Evolutionary conservation across 1,284 basidiomycete species (phyloP).

Genomic region (Tetrapyrgos nigripes): DNA sequence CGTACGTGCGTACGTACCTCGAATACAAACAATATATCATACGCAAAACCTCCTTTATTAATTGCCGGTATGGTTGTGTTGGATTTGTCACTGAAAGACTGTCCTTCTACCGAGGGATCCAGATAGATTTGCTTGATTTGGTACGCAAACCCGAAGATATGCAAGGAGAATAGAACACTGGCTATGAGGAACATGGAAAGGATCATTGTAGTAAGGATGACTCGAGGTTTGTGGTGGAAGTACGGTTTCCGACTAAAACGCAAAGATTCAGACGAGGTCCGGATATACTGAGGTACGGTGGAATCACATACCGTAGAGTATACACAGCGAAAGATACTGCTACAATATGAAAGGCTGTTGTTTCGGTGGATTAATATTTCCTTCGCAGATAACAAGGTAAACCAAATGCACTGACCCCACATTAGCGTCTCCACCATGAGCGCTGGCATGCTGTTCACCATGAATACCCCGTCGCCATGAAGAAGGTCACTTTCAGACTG

Average conservation of each 20-base stretch:
- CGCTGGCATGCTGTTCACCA: constrained; percentile 1
- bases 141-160: constrained; percentile 1
- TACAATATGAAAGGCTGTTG: constrained; percentile 3
- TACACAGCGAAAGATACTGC: background rate
- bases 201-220: background rate
- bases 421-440: constrained; percentile 4
- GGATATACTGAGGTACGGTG: background rate
- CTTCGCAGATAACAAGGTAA: background rate
- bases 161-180: constrained; percentile 1
- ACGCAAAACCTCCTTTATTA: constrained; percentile 2
- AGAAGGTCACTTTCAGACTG: constrained; percentile 2
- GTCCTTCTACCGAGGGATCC: background rate
- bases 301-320: background rate
- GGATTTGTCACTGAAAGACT: constrained; percentile 1
- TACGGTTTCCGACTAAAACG: background rate
- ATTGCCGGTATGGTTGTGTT: background rate
- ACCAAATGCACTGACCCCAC: constrained; percentile 13
- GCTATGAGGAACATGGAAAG: constrained; percentile 3
- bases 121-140: constrained; percentile 2
- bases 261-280: too few species aligned
- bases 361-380: background rate
- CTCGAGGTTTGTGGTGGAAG: background rate
- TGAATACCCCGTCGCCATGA: constrained; percentile 4
- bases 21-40: constrained; percentile 7
- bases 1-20: constrained; percentile 5